phyloP scores from a whole-genome alignment of 805 yeast genomes.

The Candida pseudofarinosa region DNA sequence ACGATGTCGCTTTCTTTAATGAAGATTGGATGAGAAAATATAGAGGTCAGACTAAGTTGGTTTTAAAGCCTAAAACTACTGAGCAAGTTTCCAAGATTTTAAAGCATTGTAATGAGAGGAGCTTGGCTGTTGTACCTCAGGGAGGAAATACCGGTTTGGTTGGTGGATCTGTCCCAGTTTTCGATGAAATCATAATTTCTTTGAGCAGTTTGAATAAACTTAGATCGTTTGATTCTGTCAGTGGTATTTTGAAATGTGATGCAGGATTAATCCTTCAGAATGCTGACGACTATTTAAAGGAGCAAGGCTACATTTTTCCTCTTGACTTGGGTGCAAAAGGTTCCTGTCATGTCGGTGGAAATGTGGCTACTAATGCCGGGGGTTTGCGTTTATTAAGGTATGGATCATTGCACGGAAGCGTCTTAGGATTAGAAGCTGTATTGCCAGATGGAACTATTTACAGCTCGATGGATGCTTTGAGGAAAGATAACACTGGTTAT shows the following conservation, averaged over 20 bases:
- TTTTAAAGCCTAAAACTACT: conserved; percentile 76
- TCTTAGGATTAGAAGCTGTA: conserved; percentile 89
- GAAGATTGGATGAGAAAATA: conserved; percentile 95
- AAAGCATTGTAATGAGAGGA: conserved; percentile 72
- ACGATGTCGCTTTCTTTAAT: conserved; percentile 68
- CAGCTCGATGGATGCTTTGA: conserved; percentile 74
- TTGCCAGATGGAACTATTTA: conserved; percentile 82
- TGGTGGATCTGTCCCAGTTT: conserved; percentile 90
- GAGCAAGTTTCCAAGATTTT: conserved; percentile 74
- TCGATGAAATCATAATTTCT: conserved; percentile 81
- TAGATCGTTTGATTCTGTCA: conserved; percentile 73
- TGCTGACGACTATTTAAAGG: conserved; percentile 75
- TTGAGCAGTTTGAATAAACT: conserved; percentile 69
- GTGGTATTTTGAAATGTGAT: conserved; percentile 85
- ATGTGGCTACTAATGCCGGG: conserved; percentile 94
- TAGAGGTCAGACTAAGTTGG: conserved; percentile 78
- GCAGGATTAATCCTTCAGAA: conserved; percentile 86
- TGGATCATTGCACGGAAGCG: conserved; percentile 90
- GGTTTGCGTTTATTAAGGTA: conserved; percentile 83
- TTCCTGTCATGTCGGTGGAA: conserved; percentile 93
- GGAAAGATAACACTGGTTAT: conserved; percentile 95
- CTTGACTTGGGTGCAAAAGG: conserved; percentile 95
- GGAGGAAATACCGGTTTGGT: conserved; percentile 97
- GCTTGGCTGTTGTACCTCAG: conserved; percentile 87
- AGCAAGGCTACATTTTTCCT: conserved; percentile 87